Evolutionary conservation across 2,329 filamentous ascomycete genomes (phyloP), one percentile per base, ranked within the genome.

Genomic region (Phyllosticta citriasiana): DNA sequence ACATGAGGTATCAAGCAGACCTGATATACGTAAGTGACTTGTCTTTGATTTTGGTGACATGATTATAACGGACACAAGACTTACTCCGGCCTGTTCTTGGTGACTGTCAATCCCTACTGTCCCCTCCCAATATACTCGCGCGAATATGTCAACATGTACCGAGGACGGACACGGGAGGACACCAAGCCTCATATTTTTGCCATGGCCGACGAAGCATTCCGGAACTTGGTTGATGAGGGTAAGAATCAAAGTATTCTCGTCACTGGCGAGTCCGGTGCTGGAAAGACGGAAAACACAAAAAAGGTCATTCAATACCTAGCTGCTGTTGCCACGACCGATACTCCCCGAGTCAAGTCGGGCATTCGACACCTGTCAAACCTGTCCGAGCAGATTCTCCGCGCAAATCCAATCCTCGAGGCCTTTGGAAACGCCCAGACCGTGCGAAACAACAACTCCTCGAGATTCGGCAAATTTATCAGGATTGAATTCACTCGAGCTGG

Each of bases 301-400:
- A 99, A 99, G 74, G 94, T 99, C 67, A 99, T 99, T 60, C 95
- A 99, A 70, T 99, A 99, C 71, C 84, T 99, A 53, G 94, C 94
- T 14, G 91, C 94, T 1, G 94, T 99, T 54, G 94, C 94, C 9
- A 88, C 89, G 52, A 85, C 89, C 0, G 93, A 97, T 47, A 86
- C 87, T 0, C 82, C 87, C 2, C 77, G 75, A 2, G 81, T 82
- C 71, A 82, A 74, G 77, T 40, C 53, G 2, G 86, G 79, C 76
- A 80, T 77, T 76, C 87, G 78, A 63, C 82, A 87, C 65, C 84
- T 93, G 64, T 88, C 91, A 12, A 96, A 91, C 63, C 84, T 99
- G 9, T 97, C 95, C 0, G 91, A 97, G 67, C 95, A 99, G 75
- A 99, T 99, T 40, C 79, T 99, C 52, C 85, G 93, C 53, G 94